These are phyloP conservation scores for Dissophora ornata DNA, from an alignment of 192 early-diverging fungal species.

Conservation along the genomic window DNA sequence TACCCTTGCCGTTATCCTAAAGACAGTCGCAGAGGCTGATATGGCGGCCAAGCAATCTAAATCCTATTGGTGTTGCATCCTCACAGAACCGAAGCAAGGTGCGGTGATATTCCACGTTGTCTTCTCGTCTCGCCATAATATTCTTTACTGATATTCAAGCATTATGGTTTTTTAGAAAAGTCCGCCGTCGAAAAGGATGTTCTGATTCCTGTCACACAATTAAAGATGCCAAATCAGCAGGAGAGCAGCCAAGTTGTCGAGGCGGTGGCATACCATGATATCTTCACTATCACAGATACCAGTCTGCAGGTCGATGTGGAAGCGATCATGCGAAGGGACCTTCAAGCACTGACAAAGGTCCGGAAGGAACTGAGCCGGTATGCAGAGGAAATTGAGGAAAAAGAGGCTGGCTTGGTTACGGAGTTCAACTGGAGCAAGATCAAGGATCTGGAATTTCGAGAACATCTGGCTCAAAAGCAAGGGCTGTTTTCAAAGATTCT, in stretches of 20 bases:
- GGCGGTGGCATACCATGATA: conserved; percentile 34
- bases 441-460: conserved; percentile 88
- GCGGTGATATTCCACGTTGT: neutral
- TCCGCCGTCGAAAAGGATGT: conserved; percentile 22
- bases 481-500: conserved; percentile 60
- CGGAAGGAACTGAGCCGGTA: conserved; percentile 31
- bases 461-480: conserved; percentile 71
- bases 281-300: conserved; percentile 38
- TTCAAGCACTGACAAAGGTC: conserved; percentile 30
- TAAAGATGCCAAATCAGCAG: conserved; percentile 24
- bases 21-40: conserved; percentile 55
- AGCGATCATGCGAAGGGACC: conserved; percentile 22
- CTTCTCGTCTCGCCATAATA: neutral
- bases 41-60: conserved; percentile 42
- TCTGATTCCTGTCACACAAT: conserved; percentile 26
- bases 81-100: conserved; percentile 26
- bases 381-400: conserved; percentile 41
- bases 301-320: conserved; percentile 16
- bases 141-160: neutral
- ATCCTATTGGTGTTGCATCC: conserved; percentile 57
- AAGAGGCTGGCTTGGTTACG: conserved; percentile 23
- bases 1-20: conserved; percentile 70
- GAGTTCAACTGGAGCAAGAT: conserved; percentile 91
- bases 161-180: conserved; percentile 11
- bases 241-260: conserved; percentile 30